These are phyloP conservation scores for Avena sativa DNA, from an alignment of 176 grass and related monocot species.

Conservation along the genomic window DNA sequence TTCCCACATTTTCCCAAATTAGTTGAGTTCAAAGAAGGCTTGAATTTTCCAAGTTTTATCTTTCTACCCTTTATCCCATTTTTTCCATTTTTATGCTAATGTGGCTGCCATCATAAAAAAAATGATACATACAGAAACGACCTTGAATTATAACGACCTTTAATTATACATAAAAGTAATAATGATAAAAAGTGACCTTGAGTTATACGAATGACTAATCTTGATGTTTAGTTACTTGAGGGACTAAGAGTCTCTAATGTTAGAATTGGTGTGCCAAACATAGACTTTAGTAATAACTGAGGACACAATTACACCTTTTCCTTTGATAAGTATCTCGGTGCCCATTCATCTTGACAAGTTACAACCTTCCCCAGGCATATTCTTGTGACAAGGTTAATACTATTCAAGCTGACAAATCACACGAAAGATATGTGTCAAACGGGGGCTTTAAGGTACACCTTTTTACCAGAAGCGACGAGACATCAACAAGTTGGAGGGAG, in stretches of 20 bases:
- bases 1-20: no score
- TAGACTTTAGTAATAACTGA: neutral
- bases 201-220: no score
- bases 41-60: no score
- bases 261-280: neutral
- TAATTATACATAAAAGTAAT: no score
- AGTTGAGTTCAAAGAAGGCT: no score
- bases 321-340: neutral
- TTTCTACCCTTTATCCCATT: no score
- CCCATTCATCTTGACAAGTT: constrained; percentile 22
- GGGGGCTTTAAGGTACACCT: neutral
- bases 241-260: neutral
- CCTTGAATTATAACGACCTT: no score
- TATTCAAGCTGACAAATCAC: neutral
- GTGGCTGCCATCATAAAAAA: no score
- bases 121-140: no score
- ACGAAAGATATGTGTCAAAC: constrained; percentile 4
- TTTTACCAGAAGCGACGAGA: constrained; percentile 26
- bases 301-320: neutral
- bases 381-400: neutral
- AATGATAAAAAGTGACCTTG: neutral
- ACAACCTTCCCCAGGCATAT: constrained; percentile 27
- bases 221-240: neutral
- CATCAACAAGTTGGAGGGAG: constrained; percentile 11
- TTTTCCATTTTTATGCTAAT: no score